Evolutionary conservation across 306 rosid species (phyloP).

Genomic region (Oxytropis ochrocephala): DNA sequence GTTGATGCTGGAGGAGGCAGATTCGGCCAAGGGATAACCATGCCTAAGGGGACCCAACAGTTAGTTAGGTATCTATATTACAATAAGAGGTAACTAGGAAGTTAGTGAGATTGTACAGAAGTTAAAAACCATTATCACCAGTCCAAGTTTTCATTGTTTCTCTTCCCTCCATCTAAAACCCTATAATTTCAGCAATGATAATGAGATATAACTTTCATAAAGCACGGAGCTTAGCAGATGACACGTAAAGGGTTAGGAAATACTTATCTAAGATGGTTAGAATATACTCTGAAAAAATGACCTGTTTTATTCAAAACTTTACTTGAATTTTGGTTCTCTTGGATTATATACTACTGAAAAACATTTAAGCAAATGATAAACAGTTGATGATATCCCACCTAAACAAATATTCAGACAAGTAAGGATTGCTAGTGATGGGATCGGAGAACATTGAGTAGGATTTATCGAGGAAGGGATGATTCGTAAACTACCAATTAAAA

Average conservation of each 20-base stretch:
- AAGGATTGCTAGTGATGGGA: not conserved
- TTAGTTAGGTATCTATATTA: not conserved
- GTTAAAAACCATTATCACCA: not conserved
- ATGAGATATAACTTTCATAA: not conserved
- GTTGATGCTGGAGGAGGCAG: too few relatives aligned
- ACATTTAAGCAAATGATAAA: not conserved
- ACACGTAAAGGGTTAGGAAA: not conserved
- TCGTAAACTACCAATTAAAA: not conserved
- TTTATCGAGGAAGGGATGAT: constrained; percentile 3
- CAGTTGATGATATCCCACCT: not conserved
- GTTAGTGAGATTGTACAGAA: too few relatives aligned
- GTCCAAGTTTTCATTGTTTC: not conserved
- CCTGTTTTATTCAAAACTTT: not conserved
- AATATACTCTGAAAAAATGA: not conserved
- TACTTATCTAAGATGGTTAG: not conserved
- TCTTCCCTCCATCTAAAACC: not conserved
- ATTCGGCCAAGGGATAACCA: not conserved
- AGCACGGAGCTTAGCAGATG: not conserved
- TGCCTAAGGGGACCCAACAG: not conserved
- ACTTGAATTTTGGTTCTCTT: not conserved
- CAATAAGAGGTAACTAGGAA: not conserved
- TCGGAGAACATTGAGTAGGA: not conserved
- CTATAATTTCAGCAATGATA: not conserved
- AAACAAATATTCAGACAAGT: constrained; percentile 1
- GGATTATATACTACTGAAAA: not conserved